Evolutionary conservation across 2,329 filamentous ascomycete species (phyloP), one percentile per base, ranked within the genome.

Genomic region (Phialophora tarda): DNA sequence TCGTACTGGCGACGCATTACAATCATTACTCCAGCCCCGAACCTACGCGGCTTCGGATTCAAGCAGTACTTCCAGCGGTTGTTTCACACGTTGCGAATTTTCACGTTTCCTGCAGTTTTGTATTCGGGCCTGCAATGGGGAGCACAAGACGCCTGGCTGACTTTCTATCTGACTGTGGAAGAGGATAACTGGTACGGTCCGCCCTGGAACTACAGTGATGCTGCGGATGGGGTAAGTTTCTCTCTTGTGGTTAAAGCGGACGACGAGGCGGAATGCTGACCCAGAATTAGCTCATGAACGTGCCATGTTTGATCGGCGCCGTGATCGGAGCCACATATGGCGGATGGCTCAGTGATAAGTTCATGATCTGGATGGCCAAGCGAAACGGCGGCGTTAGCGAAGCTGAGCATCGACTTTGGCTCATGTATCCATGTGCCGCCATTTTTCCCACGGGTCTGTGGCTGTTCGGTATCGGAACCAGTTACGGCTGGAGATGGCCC

Each of bases 101-200:
- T 87, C 72, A 79, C 80, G 1, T 86, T 87, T 66, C 85, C 85
- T 0, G 85, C 85, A 1, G 84, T 87, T 10, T 80, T 85, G 68
- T 87, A 83, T 67, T 83, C 84, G 2, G 85, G 85, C 8, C 74
- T 87, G 26, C 85, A 87, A 71, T 87, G 85, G 85, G 85, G 85
- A 3, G 79, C 83, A 32, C 85, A 87, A 73, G 85, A 86, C 69
- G 84, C 85, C n/a, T 86, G 85, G 75, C 76, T 88, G 24, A 84
- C 83, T 1, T 87, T 88, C 73, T 86, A 87, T 68, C 77, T 86
- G 34, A 87, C 85, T 0, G 80, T 87, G 1, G 81, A 86, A 71
- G 83, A 87, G 70, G 84, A 86, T 67, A 82, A 82, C 69, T 87
- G 84, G 82, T 82, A 81, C 28, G 80, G 76, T 0, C 75, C 77